Base-by-base conservation (phyloP, 139 green algal genomes). In the Mesostigma viride region DNA sequence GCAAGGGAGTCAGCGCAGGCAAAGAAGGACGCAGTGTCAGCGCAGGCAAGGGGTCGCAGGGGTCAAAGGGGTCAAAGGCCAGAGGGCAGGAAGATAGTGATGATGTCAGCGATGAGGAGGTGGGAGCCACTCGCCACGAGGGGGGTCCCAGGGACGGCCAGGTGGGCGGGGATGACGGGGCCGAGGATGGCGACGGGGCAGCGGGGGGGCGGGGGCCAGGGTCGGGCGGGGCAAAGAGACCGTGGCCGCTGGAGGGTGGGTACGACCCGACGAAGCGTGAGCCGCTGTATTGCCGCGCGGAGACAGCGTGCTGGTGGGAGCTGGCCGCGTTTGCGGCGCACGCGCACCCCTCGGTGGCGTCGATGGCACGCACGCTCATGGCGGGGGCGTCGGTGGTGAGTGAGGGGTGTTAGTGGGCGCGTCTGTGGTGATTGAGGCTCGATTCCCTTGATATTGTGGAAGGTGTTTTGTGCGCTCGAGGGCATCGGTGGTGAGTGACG, bases 261-360 rank as follows among this genome's bases (percentile, higher is more conserved):
- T 96, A 96, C 68, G 85, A 95, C 79, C 85, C 89, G 81, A 59
- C 68, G 24, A 94, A 94, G 71, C 79, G 87, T 26, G 88, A 95
- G 62, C 89, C 90, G 0, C 62, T 81, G 53, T 57, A 3, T 51
- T 69, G 68, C 24, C 58, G 71, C 14, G 90, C 88, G 0, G 89
- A 95, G 35, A 67, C 67, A 0, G 69, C 71, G 1, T 91, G 85
- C 76, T 90, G 83, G 76, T 97, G 91, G 91, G 91, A 97, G 84
- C 83, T 97, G 32, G 67, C 59, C 3, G 44, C 59, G 31, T 81
- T 97, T 26, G 82, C 87, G 0, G 22, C n/a, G 1, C 90, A 97
- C 75, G 70, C 76, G 33, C 91, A 97, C 75, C 91, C 91, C 24
- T 88, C 77, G 0, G 90, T 94, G 22, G 76, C 84, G 0, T 87